Percentiles rank a stretch among this genome's conserved stretches.
Evolutionary conservation across 345 rosid genomes (phyloP).

Genomic region (Linum trigynum): DNA sequence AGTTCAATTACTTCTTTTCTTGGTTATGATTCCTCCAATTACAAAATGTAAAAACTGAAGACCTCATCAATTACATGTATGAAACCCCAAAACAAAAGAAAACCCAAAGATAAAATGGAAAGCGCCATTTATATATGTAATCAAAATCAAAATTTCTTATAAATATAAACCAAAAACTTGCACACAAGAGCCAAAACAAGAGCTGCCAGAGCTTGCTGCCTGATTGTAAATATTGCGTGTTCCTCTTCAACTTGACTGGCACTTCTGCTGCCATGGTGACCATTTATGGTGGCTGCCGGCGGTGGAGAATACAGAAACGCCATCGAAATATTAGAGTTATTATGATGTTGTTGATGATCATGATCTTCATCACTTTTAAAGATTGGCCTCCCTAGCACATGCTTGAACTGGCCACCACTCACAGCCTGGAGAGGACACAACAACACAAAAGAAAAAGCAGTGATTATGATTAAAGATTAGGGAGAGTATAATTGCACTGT

Average conservation of each 20-base stretch:
- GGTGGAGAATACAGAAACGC: conserved; percentile 40
- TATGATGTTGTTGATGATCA: not conserved
- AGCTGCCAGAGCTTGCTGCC: conserved; percentile 47
- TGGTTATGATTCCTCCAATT: no score
- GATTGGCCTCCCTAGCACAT: conserved; percentile 54
- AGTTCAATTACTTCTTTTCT: no score
- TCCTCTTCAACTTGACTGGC: not conserved
- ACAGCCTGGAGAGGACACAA: conserved; percentile 19
- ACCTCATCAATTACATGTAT: not conserved
- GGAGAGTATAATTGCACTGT: not conserved
- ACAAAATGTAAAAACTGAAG: no score
- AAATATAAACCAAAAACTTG: conserved; percentile 32
- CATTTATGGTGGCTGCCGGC: conserved; percentile 1
- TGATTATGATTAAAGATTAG: not conserved
- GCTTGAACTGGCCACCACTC: conserved; percentile 50
- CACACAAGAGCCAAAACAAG: conserved; percentile 41
- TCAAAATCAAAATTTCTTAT: conserved; percentile 19
- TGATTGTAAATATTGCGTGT: conserved; percentile 39
- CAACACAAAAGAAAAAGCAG: not conserved
- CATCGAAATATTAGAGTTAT: conserved; percentile 33
- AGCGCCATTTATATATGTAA: no score
- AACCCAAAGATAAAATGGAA: not conserved
- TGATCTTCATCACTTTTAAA: conserved; percentile 30
- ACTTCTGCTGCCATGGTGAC: not conserved
- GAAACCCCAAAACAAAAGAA: not conserved